Evolutionary conservation across 2,329 filamentous ascomycete genomes (phyloP).

Genomic region (Aspergillus tanneri): DNA sequence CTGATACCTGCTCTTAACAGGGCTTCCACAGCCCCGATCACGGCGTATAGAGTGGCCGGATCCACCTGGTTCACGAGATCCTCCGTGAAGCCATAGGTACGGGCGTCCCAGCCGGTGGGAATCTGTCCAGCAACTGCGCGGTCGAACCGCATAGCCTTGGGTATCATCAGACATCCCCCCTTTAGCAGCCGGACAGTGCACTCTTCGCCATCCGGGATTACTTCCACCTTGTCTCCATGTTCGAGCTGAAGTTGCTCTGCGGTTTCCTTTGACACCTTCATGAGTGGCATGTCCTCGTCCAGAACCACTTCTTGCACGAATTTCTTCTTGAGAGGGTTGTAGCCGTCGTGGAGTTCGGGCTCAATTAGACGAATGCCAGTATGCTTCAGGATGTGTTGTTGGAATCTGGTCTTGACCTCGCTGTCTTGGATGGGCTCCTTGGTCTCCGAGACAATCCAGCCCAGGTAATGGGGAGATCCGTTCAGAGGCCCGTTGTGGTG

Average conservation of each 20-base stretch:
- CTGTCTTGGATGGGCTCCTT: conserved; percentile 97
- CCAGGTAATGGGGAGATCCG: conserved; percentile 92
- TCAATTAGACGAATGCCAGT: conserved; percentile 97
- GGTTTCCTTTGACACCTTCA: conserved; percentile 95
- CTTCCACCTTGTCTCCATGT: conserved; percentile 96
- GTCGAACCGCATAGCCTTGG: conserved; percentile 95
- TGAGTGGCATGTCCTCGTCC: conserved; percentile 93
- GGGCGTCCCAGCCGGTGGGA: conserved; percentile 94
- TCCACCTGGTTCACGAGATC: conserved; percentile 98
- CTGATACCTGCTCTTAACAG: conserved; percentile 92
- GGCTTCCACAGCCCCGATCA: conserved; percentile 89
- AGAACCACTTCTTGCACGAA: conserved; percentile 96
- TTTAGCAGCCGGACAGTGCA: conserved; percentile 94
- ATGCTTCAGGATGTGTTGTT: conserved; percentile 94
- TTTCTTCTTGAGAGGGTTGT: conserved; percentile 98
- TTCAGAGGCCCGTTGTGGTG: conserved; percentile 97
- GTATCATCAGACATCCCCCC: conserved; percentile 90
- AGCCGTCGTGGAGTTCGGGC: conserved; percentile 92
- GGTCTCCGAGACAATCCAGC: conserved; percentile 92
- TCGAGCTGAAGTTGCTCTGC: conserved; percentile 96
- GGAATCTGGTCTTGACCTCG: conserved; percentile 95
- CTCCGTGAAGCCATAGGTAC: conserved; percentile 92
- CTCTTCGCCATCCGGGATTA: conserved; percentile 89
- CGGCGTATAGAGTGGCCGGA: conserved; percentile 89
- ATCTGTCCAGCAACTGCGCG: conserved; percentile 96